A percentile compares a stretch with the other conserved stretches of the same genome.
Evolutionary conservation across 2,329 filamentous ascomycete genomes (phyloP).

Genomic region (Lachnellula arida): DNA sequence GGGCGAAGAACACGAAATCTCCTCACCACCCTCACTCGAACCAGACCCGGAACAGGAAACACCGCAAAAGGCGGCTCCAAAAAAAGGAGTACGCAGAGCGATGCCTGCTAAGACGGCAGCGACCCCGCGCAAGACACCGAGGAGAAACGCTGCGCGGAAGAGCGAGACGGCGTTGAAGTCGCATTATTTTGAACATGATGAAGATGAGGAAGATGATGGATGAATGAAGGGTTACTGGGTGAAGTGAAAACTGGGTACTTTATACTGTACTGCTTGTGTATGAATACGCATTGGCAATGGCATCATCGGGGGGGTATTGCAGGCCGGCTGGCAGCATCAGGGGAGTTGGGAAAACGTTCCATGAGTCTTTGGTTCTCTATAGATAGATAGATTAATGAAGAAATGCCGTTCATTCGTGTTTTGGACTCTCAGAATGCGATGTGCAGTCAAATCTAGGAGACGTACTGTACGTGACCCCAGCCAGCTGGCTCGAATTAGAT

Average conservation of each 20-base stretch:
- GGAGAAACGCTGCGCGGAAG: slow-evolving; percentile 24
- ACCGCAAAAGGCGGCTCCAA: not conserved
- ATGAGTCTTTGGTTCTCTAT: too few relatives aligned
- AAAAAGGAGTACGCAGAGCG: not conserved
- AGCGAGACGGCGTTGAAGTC: slow-evolving; percentile 26
- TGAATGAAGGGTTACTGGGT: not conserved
- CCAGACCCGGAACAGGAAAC: not conserved
- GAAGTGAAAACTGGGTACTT: not conserved
- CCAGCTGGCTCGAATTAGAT: too few relatives aligned
- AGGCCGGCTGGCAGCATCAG: too few relatives aligned
- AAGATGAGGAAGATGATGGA: slow-evolving; percentile 17
- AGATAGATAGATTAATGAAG: too few relatives aligned
- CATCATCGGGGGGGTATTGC: too few relatives aligned
- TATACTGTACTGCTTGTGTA: not conserved
- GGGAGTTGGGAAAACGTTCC: too few relatives aligned
- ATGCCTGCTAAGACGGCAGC: slow-evolving; percentile 4
- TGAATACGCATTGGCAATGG: too few relatives aligned
- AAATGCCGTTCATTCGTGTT: too few relatives aligned
- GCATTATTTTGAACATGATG: slow-evolving; percentile 28
- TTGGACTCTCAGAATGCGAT: too few relatives aligned
- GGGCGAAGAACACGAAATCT: not conserved
- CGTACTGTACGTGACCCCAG: too few relatives aligned
- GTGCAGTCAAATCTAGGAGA: too few relatives aligned
- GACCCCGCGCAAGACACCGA: slow-evolving; percentile 21
- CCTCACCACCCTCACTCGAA: not conserved